Evolutionary conservation across 208 protist species (phyloP).

Genomic region (Crithidia thermophila): DNA sequence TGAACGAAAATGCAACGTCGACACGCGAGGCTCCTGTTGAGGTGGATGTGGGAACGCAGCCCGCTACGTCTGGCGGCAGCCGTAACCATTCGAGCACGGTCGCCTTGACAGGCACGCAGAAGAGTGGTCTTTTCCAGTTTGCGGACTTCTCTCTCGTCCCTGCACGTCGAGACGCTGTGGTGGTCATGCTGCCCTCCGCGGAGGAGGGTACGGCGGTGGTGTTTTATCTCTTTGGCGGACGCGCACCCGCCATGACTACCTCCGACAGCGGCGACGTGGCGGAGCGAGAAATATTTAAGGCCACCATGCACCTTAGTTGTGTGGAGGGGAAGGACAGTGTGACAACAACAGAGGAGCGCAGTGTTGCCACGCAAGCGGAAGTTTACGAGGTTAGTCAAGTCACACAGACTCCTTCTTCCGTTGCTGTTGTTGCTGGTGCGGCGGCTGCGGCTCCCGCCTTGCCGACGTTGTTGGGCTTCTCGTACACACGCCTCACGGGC

Average conservation of each 20-base stretch:
- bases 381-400: neutral
- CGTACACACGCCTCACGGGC: conserved; percentile 14
- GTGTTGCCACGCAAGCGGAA: neutral
- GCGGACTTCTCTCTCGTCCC: conserved; percentile 5
- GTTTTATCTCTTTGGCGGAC: conserved; percentile 17
- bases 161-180: conserved; percentile 3
- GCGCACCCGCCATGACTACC: neutral
- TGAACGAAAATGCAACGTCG: neutral
- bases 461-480: conserved; percentile 7
- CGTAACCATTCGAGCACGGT: neutral
- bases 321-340: neutral
- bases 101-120: neutral
- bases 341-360: neutral
- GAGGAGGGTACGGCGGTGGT: neutral
- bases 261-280: neutral
- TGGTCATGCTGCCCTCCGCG: conserved; percentile 4
- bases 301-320: neutral
- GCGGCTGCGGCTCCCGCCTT: neutral
- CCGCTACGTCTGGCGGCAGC: neutral
- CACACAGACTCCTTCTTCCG: neutral
- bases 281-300: conserved; percentile 7
- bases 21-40: neutral
- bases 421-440: neutral
- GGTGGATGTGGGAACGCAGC: neutral
- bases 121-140: neutral